A percentile compares a stretch with the other conserved stretches of the same genome.
Conservation (phyloP, 2,329 filamentous ascomycete species). For the Hymenoscyphus infarciens region DNA sequence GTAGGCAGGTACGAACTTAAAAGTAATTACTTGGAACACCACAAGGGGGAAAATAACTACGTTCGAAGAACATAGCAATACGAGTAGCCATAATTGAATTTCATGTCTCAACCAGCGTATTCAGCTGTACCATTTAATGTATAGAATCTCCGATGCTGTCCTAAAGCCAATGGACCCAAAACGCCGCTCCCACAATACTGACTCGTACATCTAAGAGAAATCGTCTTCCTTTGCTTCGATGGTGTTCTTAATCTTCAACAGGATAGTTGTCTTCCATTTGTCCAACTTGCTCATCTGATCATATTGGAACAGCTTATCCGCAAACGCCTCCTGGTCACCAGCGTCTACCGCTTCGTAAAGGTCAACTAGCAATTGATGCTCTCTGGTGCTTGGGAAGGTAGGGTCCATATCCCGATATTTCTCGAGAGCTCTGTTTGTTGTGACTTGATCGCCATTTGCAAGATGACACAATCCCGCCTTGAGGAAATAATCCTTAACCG, state of each 20-base stretch:
- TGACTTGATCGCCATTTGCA: constrained; percentile 68
- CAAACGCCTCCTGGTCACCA: constrained; percentile 77
- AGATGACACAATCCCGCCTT: constrained; percentile 93
- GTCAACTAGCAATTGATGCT: constrained; percentile 77
- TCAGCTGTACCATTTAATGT: constrained; percentile 1
- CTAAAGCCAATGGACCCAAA: constrained; percentile 12
- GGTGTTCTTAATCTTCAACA: constrained; percentile 77
- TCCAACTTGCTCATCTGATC: constrained; percentile 92
- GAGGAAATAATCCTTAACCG: constrained; percentile 91
- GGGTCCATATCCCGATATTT: constrained; percentile 78
- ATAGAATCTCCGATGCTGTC: constrained; percentile 7
- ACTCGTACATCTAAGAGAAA: constrained; percentile 49
- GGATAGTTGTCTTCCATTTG: constrained; percentile 91
- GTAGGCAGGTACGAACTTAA: too few relatives aligned
- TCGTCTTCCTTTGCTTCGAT: constrained; percentile 72
- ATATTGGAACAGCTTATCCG: constrained; percentile 82
- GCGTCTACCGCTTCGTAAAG: constrained; percentile 71
- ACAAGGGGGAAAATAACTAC: neutral
- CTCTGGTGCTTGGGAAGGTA: constrained; percentile 71
- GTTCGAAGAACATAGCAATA: neutral
- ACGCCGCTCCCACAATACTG: constrained; percentile 9
- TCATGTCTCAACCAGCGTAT: neutral
- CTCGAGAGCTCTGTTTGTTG: constrained; percentile 73
- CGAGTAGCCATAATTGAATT: neutral
- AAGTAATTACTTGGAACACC: too few relatives aligned